A percentile compares a stretch with the other conserved stretches of the same genome.
Conservation (phyloP, 306 rosid genomes). For the Inga leiocalycina region DNA sequence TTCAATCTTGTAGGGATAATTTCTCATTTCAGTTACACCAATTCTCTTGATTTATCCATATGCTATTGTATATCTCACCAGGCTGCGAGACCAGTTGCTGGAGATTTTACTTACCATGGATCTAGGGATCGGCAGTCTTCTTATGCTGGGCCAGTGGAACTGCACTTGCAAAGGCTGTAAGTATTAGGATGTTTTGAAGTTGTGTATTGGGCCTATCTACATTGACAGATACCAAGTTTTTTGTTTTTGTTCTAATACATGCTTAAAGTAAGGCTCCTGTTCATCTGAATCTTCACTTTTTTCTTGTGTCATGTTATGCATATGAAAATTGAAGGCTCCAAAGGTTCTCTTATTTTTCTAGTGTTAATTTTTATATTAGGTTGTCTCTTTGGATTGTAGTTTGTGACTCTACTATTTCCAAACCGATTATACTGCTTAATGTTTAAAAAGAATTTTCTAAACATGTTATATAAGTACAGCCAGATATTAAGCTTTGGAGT, state of each 20-base stretch:
- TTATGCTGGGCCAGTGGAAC: slow-evolving; percentile 57
- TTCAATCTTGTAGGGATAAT: slow-evolving; percentile 16
- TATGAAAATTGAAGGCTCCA: slow-evolving; percentile 18
- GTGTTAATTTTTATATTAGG: not conserved
- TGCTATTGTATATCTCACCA: slow-evolving; percentile 45
- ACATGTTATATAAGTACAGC: not conserved
- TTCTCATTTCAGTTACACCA: slow-evolving; percentile 18
- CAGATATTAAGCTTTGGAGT: not conserved
- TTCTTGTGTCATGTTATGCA: slow-evolving; percentile 22
- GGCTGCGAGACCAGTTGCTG: slow-evolving; percentile 58
- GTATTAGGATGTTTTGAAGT: slow-evolving; percentile 31
- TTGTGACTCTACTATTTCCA: not conserved
- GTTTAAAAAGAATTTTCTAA: not conserved
- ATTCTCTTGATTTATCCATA: slow-evolving; percentile 19
- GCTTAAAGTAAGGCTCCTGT: not conserved
- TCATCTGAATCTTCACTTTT: slow-evolving; percentile 17
- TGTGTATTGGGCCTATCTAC: slow-evolving; percentile 5
- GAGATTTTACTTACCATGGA: slow-evolving; percentile 47
- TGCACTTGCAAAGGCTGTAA: slow-evolving; percentile 60
- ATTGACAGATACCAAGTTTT: not conserved
- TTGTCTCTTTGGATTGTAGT: not conserved
- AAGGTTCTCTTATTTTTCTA: not conserved
- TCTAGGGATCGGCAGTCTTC: slow-evolving; percentile 59
- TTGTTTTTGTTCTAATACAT: not conserved
- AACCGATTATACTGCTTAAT: not conserved